Percentiles rank a stretch among this genome's conserved stretches.
Evolutionary conservation across 1,284 basidiomycete species (phyloP).

Genomic region (Dichomitus squalens): DNA sequence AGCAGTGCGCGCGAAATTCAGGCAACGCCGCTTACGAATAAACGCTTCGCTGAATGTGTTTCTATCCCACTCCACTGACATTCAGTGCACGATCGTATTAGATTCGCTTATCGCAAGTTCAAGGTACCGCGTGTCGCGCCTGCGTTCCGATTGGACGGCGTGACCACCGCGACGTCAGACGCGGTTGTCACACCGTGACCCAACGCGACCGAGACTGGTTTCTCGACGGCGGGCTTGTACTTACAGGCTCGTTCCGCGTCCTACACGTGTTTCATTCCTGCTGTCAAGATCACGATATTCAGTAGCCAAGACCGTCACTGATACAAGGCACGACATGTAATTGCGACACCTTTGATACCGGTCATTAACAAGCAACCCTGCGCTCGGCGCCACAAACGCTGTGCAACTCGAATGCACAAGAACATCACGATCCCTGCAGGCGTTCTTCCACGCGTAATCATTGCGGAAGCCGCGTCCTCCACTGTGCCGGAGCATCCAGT

Average conservation of each 20-base stretch:
- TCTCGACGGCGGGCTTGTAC: too few relatives aligned
- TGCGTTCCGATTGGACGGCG: neutral
- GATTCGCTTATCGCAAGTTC: neutral
- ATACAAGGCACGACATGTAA: neutral
- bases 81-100: neutral
- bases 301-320: neutral
- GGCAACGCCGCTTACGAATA: constrained; percentile 8
- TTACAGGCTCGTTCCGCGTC: neutral
- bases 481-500: constrained; percentile 17
- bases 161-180: constrained; percentile 8
- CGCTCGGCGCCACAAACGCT: neutral
- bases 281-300: neutral
- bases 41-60: neutral
- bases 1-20: neutral
- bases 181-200: constrained; percentile 15
- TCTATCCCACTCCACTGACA: constrained; percentile 9
- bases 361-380: neutral
- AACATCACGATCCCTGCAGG: neutral
- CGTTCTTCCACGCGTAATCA: neutral
- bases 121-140: too few relatives aligned
- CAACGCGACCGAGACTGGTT: neutral
- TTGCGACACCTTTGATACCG: neutral
- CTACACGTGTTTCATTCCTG: neutral
- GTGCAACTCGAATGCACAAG: neutral
- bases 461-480: neutral